phyloP scores from a whole-genome alignment of 306 rosid species.

The Pterocarpus macrocarpus region DNA sequence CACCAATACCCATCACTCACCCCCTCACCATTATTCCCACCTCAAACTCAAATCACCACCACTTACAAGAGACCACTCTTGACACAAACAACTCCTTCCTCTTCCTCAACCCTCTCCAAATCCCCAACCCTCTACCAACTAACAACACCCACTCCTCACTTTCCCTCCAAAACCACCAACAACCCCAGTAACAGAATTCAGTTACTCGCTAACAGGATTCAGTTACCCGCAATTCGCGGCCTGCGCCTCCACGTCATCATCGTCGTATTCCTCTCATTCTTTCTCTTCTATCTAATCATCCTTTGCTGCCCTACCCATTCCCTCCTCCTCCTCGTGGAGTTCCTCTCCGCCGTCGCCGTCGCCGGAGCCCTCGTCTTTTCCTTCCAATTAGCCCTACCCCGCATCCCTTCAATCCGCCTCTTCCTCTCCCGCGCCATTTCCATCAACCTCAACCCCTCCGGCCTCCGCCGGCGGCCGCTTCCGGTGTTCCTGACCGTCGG shows the following conservation, averaged over 20 bases:
- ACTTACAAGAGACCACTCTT: background rate
- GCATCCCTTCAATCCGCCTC: slow-evolving; percentile 61
- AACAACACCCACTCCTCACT: background rate
- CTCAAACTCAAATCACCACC: background rate
- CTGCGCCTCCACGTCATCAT: slow-evolving; percentile 48
- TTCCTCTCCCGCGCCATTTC: slow-evolving; percentile 39
- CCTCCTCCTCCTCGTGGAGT: slow-evolving; percentile 45
- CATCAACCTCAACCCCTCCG: background rate
- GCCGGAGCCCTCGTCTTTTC: slow-evolving; percentile 63
- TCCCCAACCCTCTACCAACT: slow-evolving; percentile 21
- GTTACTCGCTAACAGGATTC: background rate
- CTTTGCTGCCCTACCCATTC: slow-evolving; percentile 61
- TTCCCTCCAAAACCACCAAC: background rate
- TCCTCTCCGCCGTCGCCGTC: slow-evolving; percentile 62
- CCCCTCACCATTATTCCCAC: background rate
- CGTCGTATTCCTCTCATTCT: slow-evolving; percentile 52
- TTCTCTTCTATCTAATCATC: slow-evolving; percentile 67
- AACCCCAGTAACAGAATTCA: background rate
- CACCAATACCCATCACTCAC: background rate
- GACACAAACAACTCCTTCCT: background rate
- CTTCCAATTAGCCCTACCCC: slow-evolving; percentile 61
- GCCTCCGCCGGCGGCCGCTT: background rate
- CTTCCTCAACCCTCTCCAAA: background rate
- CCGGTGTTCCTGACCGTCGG: slow-evolving; percentile 23
- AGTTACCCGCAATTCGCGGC: background rate